Base-by-base conservation (phyloP, 1,284 basidiomycete species). In the Quambalaria eucalypti region DNA sequence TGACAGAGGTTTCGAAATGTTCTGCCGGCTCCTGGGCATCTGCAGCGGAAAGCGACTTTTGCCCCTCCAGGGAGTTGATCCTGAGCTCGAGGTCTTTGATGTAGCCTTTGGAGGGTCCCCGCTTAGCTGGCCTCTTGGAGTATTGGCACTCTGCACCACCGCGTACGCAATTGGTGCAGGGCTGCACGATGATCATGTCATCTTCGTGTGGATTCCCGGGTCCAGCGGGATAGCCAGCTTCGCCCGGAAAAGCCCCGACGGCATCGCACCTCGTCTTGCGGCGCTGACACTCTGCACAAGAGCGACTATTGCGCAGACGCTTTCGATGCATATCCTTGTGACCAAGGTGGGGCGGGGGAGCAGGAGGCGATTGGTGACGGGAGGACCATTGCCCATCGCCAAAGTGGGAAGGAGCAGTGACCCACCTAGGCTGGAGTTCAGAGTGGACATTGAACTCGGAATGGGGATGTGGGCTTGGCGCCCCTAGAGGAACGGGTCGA, bases 11-110 rank as follows among this genome's bases (percentile, higher is more conserved):
- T 25, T 28, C 19, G 25, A n/a, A 26, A 16, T 28, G 26, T 14
- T 8, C 14, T 16, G 51, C 56, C 21, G 52, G 49, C 1, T 21
- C 55, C 4, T 57, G 55, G 3, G 33, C 23, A 14, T 30, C 23
- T 9, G 57, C 59, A 26, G 50, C 48, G 2, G 50, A 21, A 7
- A 57, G 53, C 19, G 57, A 53, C 51, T 62, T 58, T 2, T 60
- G 61, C n/a, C n/a, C n/a, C 44, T 68, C 64, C 51, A 68, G 61
- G 46, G 63, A 61, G 49, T 65, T 60, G 48, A 68, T 59, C n/a
- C 65, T 60, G 26, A 59, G 44, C 29, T 68, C 65, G 10, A 68
- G 61, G 26, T 68, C 65, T 57, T 68, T 68, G 54, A 68, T 66
- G 46, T 68, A 68, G 12, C 64, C 65, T 36, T 68, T 68, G 50